These are phyloP conservation scores for Fusarium sp. DNA, from an alignment of 2,329 filamentous ascomycete genomes.

Conservation along the genomic window DNA sequence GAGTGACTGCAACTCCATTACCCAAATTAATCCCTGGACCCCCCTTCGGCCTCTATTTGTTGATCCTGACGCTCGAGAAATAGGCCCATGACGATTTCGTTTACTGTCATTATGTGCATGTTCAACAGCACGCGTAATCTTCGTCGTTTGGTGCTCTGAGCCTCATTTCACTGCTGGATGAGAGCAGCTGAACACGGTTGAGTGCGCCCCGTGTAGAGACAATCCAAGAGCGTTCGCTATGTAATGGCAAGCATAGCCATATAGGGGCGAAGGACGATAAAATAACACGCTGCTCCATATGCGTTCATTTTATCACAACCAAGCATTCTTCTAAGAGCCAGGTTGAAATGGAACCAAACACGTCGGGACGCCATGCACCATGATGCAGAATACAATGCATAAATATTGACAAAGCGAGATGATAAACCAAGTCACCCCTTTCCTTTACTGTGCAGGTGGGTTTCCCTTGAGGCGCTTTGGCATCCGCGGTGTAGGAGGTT, in stretches of 20 bases:
- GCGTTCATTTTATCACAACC: constrained; percentile 42
- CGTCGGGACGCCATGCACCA: constrained; percentile 55
- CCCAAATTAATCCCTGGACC: constrained; percentile 49
- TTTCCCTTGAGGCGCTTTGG: constrained; percentile 67
- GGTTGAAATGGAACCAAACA: constrained; percentile 32
- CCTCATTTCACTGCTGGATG: not conserved
- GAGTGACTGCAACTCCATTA: constrained; percentile 51
- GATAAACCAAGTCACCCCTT: constrained; percentile 1
- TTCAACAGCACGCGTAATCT: constrained; percentile 10
- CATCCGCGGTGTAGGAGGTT: constrained; percentile 70
- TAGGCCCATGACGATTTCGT: constrained; percentile 35
- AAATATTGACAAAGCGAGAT: constrained; percentile 5
- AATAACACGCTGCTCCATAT: constrained; percentile 39
- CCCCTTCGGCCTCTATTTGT: constrained; percentile 37
- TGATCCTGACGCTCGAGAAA: constrained; percentile 30
- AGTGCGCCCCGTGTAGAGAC: constrained; percentile 12
- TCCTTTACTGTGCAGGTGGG: constrained; percentile 50
- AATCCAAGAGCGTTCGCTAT: constrained; percentile 23
- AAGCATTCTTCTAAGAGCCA: constrained; percentile 43
- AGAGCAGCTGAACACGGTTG: not conserved
- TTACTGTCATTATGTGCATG: constrained; percentile 35
- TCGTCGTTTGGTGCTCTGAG: constrained; percentile 11
- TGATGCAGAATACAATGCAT: constrained; percentile 50
- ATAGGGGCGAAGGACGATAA: constrained; percentile 19
- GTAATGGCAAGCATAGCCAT: constrained; percentile 26